Percentiles rank a stretch among this genome's conserved stretches.
phyloP scores from a whole-genome alignment of 31 red algal species.

The Odonthalia washingtoniensis region DNA sequence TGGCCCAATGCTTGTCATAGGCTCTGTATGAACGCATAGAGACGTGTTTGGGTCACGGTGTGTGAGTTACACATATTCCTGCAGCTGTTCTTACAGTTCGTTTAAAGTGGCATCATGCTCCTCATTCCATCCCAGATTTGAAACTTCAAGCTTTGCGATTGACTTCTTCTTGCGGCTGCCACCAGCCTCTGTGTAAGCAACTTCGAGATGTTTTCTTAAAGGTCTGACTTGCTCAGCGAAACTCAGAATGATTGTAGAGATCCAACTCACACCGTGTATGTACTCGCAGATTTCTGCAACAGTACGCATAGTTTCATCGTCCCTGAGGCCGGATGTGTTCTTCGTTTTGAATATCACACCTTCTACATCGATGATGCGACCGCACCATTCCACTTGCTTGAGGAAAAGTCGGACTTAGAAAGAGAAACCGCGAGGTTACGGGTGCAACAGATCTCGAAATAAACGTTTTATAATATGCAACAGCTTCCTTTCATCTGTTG shows the following conservation, averaged over 20 bases:
- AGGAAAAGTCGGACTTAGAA: not conserved
- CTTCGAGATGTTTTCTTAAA: slow-evolving; percentile 3
- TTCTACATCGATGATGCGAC: slow-evolving; percentile 9
- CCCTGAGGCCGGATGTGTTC: not conserved
- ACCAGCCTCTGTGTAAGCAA: slow-evolving; percentile 14
- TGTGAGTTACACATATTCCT: not conserved
- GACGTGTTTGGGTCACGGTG: not conserved
- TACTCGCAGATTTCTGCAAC: slow-evolving; percentile 32
- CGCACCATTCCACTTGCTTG: slow-evolving; percentile 16
- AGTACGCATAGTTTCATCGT: not conserved
- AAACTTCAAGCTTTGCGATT: not conserved
- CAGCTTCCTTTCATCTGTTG: slow-evolving; percentile 4
- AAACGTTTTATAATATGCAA: not conserved
- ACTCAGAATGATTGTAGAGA: slow-evolving; percentile 6
- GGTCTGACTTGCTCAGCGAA: slow-evolving; percentile 7
- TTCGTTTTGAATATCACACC: slow-evolving; percentile 25
- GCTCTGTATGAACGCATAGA: slow-evolving; percentile 32
- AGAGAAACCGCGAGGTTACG: slow-evolving; percentile 31
- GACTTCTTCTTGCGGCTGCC: slow-evolving; percentile 28
- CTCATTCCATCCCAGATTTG: not conserved
- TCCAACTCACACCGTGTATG: slow-evolving; percentile 10
- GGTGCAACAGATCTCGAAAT: slow-evolving; percentile 5
- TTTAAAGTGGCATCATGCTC: slow-evolving; percentile 22
- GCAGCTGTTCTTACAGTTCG: slow-evolving; percentile 10
- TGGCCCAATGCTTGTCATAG: slow-evolving; percentile 20